Evolutionary conservation across 176 grass and related monocot species (phyloP), one percentile per base, ranked within the genome.

Genomic region (Microstegium vimineum): DNA sequence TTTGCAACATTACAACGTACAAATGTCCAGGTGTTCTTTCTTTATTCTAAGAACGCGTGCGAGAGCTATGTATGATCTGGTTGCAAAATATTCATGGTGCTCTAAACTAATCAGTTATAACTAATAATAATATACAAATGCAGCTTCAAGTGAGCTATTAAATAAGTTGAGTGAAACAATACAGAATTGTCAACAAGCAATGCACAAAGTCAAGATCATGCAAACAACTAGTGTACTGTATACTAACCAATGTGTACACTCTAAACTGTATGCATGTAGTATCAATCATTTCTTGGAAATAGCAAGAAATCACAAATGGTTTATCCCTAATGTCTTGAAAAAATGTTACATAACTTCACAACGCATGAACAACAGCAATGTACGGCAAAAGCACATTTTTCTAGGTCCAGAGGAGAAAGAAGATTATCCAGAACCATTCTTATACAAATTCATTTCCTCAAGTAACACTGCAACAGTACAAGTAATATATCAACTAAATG

Each of bases 401-500:
- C 70, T 66, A 17, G 12, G 9, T 74, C 26, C 23, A 81, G 46
- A 74, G 25, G 7, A 69, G 75, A 26, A 51, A 33, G 12, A 25
- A 74, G 30, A 70, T 46, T 77, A 30, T 32, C 63, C 36, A 40
- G 31, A 66, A 82, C 65, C n/a, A 49, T 62, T 46, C 22, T 62
- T 62, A 64, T 31, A 38, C 4, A 16, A 25, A 72, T 46, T 70
- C 15, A 85, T 76, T 71, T 43, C 28, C 69, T 26, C 65, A 65
- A 81, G 27, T 15, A 78, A 64, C 28, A 47, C 85, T 36, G 22
- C 20, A 82, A 65, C n/a, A 60, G 82, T 37, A 72, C 7, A 71
- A 73, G 43, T 63, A 82, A 35, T 43, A 41, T 36, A 71, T 77
- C 34, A 72, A 71, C 22, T 67, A 72, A 88, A 57, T 18, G 43